These are phyloP conservation scores for Udeniomyces megalosporus DNA, from an alignment of 768 basidiomycete species.

Conservation along the genomic window DNA sequence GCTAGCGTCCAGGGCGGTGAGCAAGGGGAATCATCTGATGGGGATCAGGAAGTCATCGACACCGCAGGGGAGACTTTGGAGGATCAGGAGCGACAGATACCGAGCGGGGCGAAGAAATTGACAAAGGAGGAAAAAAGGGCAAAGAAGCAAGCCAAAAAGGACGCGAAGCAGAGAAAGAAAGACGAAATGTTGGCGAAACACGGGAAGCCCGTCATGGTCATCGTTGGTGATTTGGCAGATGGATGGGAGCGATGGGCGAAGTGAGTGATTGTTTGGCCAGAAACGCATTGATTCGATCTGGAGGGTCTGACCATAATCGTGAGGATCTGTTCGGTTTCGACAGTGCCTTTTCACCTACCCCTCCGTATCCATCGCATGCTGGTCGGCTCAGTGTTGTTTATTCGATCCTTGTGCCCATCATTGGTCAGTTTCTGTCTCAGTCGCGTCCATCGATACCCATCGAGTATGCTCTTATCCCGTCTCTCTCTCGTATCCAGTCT, in stretches of 20 bases:
- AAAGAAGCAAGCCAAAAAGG: slow-evolving; percentile 21
- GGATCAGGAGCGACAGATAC: neutral
- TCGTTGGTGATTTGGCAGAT: slow-evolving; percentile 30
- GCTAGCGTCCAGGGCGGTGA: slow-evolving; percentile 25
- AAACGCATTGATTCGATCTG: neutral
- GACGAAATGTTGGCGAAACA: slow-evolving; percentile 29
- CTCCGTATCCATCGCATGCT: slow-evolving; percentile 26
- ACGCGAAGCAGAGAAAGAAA: slow-evolving; percentile 13
- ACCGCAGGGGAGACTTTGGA: neutral
- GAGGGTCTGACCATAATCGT: neutral
- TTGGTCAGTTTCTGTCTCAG: slow-evolving; percentile 2
- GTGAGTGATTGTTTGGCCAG: slow-evolving; percentile 16
- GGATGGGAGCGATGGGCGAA: slow-evolving; percentile 34
- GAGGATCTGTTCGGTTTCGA: neutral
- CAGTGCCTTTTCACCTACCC: slow-evolving; percentile 33
- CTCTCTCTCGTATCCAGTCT: slow-evolving; percentile 16
- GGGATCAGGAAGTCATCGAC: slow-evolving; percentile 17
- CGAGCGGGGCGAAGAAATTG: neutral
- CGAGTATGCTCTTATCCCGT: slow-evolving; percentile 28
- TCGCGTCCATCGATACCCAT: slow-evolving; percentile 18
- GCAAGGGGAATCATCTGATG: too few relatives aligned
- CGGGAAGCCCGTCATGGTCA: slow-evolving; percentile 30
- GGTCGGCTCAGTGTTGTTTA: neutral
- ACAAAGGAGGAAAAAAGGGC: neutral
- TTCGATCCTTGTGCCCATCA: slow-evolving; percentile 6